Conservation (phyloP, 768 basidiomycete species). For the Rhizopogon rudus region DNA sequence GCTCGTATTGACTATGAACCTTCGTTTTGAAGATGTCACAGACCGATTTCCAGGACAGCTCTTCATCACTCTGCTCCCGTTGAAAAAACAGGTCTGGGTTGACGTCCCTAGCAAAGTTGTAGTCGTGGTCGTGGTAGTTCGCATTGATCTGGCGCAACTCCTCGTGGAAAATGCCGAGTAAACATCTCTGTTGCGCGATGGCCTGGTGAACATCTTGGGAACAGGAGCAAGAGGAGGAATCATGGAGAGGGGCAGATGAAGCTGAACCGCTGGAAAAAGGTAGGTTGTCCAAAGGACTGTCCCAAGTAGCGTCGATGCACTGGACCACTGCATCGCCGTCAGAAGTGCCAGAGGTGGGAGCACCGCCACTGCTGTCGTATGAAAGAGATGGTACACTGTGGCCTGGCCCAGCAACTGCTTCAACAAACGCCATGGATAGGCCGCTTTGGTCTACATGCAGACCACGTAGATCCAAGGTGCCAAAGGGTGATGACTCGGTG, state of each 20-base stretch:
- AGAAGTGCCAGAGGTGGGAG: conserved; percentile 12
- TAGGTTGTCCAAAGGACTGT: conserved; percentile 33
- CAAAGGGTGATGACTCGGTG: neutral
- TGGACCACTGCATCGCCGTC: conserved; percentile 27
- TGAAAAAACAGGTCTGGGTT: conserved; percentile 25
- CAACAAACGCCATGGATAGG: neutral
- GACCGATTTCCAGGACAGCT: conserved; percentile 26
- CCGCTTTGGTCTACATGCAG: neutral
- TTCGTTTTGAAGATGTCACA: conserved; percentile 4
- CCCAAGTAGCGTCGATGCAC: conserved; percentile 33
- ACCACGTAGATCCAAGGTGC: too few relatives aligned
- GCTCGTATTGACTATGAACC: too few relatives aligned
- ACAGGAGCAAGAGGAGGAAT: conserved; percentile 19
- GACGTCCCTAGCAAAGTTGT: conserved; percentile 22
- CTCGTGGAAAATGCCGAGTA: conserved; percentile 26
- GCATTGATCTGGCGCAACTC: conserved; percentile 23
- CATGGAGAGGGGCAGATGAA: conserved; percentile 15
- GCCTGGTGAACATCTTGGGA: conserved; percentile 27
- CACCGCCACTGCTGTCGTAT: conserved; percentile 17
- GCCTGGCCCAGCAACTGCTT: neutral
- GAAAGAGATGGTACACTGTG: conserved; percentile 5
- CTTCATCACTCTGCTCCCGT: conserved; percentile 21
- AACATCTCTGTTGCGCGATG: conserved; percentile 26
- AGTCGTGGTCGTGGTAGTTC: conserved; percentile 10
- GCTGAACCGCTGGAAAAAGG: conserved; percentile 20